These are phyloP conservation scores for Stromatinia cepivora DNA, from an alignment of 2,329 filamentous ascomycete species.

Conservation along the genomic window DNA sequence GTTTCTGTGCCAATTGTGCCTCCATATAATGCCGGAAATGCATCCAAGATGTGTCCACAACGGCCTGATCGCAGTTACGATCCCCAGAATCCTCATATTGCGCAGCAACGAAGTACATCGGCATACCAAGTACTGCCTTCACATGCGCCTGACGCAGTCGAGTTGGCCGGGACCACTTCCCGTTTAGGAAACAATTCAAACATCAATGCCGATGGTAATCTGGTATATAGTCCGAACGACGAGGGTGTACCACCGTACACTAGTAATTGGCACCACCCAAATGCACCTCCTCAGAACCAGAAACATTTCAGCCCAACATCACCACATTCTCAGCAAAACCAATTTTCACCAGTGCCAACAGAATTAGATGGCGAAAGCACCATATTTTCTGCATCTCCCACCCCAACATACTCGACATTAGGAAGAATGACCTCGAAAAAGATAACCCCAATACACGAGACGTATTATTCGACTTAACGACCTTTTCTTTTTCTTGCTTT, in stretches of 20 bases:
- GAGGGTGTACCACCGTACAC: slow-evolving; percentile 3
- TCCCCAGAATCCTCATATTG: slow-evolving; percentile 24
- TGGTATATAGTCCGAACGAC: neutral
- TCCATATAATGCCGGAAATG: slow-evolving; percentile 10
- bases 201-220: neutral
- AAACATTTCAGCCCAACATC: slow-evolving; percentile 18
- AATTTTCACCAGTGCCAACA: slow-evolving; percentile 7
- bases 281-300: neutral
- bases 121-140: slow-evolving; percentile 13
- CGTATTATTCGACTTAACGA: slow-evolving; percentile 30
- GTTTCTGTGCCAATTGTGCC: slow-evolving; percentile 14
- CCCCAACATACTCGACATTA: slow-evolving; percentile 29
- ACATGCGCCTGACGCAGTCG: slow-evolving; percentile 7
- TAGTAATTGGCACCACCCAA: slow-evolving; percentile 14
- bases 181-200: neutral
- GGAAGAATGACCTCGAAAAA: slow-evolving; percentile 25
- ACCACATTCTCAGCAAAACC: slow-evolving; percentile 25
- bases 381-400: slow-evolving; percentile 23
- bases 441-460: slow-evolving; percentile 29
- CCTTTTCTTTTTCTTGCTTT: neutral
- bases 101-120: neutral
- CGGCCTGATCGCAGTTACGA: slow-evolving; percentile 25
- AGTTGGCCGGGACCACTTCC: slow-evolving; percentile 15
- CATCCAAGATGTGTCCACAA: slow-evolving; percentile 15
- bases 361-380: slow-evolving; percentile 18